Evolutionary conservation across 2,329 filamentous ascomycete genomes (phyloP).

Genomic region (Talaromyces sp.): DNA sequence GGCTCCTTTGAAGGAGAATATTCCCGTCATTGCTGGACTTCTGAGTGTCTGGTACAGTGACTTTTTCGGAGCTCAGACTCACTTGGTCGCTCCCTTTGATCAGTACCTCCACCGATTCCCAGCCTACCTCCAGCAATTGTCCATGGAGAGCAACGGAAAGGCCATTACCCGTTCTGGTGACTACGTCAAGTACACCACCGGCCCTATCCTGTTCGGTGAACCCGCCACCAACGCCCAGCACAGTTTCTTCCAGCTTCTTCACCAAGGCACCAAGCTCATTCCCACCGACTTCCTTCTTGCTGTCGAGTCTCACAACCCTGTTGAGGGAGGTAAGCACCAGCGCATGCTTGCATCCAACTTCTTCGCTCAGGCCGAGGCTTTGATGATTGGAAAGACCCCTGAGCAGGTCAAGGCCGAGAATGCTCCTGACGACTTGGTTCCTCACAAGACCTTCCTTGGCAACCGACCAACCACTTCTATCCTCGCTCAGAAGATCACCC

Average conservation of each 20-base stretch:
- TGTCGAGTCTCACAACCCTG: constrained; percentile 93
- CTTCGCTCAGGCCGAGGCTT: constrained; percentile 49
- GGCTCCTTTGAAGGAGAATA: constrained; percentile 89
- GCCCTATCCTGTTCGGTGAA: constrained; percentile 93
- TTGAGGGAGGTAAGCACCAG: constrained; percentile 89
- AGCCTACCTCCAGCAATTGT: constrained; percentile 96
- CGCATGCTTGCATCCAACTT: constrained; percentile 56
- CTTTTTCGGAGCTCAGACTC: constrained; percentile 97
- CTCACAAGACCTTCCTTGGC: constrained; percentile 99
- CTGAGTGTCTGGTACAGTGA: constrained; percentile 98
- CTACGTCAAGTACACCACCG: constrained; percentile 95
- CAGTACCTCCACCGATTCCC: constrained; percentile 99
- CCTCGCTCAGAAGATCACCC: constrained; percentile 88
- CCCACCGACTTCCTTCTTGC: constrained; percentile 97
- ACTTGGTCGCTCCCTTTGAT: constrained; percentile 95
- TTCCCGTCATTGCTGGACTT: constrained; percentile 85
- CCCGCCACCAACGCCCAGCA: constrained; percentile 98
- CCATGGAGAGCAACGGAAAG: constrained; percentile 99
- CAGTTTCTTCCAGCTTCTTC: constrained; percentile 99
- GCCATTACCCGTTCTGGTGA: constrained; percentile 83
- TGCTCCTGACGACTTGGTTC: constrained; percentile 59
- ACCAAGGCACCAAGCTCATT: constrained; percentile 98
- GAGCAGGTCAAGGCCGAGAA: constrained; percentile 49
- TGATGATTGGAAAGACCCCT: constrained; percentile 54
- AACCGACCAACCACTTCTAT: constrained; percentile 97